Percentiles rank a stretch among this genome's conserved stretches.
Evolutionary conservation across 202 grass and related monocot species (phyloP).

Genomic region (Digitaria exilis): DNA sequence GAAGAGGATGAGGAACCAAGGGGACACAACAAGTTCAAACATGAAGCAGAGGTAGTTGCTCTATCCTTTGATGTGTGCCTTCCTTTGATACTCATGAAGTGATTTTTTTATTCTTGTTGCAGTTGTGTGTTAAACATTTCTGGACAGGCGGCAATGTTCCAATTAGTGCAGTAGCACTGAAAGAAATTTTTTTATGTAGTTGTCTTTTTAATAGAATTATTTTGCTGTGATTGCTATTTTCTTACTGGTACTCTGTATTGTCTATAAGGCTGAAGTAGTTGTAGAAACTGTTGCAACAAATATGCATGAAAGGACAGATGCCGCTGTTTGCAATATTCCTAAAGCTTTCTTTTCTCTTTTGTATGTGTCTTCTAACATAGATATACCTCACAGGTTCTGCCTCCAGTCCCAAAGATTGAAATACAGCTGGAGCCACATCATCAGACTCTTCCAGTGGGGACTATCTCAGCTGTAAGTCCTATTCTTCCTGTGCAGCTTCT

Average conservation of each 20-base stretch:
- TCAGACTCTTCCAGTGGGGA: conserved; percentile 72
- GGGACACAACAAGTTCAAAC: conserved; percentile 47
- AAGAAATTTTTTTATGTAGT: neutral
- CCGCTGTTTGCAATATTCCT: neutral
- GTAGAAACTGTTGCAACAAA: neutral
- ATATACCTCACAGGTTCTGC: conserved; percentile 59
- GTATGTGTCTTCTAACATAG: conserved; percentile 27
- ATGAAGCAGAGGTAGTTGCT: conserved; percentile 57
- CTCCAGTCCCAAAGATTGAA: conserved; percentile 80
- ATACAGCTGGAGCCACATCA: conserved; percentile 74
- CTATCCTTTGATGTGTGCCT: neutral
- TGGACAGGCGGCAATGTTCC: neutral
- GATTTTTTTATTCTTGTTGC: neutral
- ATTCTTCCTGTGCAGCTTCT: neutral
- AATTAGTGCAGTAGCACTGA: neutral
- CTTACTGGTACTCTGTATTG: neutral
- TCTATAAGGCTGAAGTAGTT: neutral
- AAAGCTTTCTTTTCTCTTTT: neutral
- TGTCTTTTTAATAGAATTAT: neutral
- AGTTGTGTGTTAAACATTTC: neutral
- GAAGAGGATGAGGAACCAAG: conserved; percentile 43
- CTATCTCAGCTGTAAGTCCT: conserved; percentile 74
- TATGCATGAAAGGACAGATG: neutral
- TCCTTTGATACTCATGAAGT: neutral
- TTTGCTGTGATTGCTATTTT: neutral